phyloP scores from a whole-genome alignment of 2,329 filamentous ascomycete species.

The Tolypocladium nubicola region DNA sequence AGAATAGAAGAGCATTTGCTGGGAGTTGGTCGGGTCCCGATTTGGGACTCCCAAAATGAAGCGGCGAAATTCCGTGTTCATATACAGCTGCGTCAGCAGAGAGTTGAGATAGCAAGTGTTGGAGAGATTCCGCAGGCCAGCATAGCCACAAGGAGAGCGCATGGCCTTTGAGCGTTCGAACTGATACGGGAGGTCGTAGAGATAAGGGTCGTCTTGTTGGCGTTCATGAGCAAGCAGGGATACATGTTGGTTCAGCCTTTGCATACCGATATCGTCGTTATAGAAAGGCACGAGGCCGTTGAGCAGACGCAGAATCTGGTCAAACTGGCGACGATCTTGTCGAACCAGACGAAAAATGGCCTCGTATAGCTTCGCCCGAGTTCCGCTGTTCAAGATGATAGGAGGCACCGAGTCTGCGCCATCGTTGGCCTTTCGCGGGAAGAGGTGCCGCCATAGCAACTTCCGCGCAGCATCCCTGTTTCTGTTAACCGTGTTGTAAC shows the following conservation, averaged over 20 bases:
- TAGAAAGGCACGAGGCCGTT: conserved; percentile 26
- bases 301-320: conserved; percentile 34
- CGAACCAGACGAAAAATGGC: conserved; percentile 48
- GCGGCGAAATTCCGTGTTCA: conserved; percentile 79
- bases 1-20: conserved; percentile 64
- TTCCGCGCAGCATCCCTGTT: conserved; percentile 19
- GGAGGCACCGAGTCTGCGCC: conserved; percentile 18
- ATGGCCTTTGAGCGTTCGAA: conserved; percentile 60
- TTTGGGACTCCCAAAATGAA: conserved; percentile 66
- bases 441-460: conserved; percentile 55
- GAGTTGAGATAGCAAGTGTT: conserved; percentile 98
- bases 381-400: conserved; percentile 40
- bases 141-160: conserved; percentile 69
- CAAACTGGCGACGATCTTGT: conserved; percentile 36
- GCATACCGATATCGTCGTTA: conserved; percentile 26
- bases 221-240: neutral
- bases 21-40: conserved; percentile 41
- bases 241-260: neutral
- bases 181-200: conserved; percentile 47
- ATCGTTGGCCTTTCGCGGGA: conserved; percentile 31
- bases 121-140: conserved; percentile 83
- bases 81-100: conserved; percentile 86
- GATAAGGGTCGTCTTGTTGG: conserved; percentile 35
- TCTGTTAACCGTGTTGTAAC: conserved; percentile 2
- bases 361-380: conserved; percentile 49